Base-by-base conservation (phyloP, 2,329 filamentous ascomycete genomes). In the Ophiocordyceps camponoti-floridani region DNA sequence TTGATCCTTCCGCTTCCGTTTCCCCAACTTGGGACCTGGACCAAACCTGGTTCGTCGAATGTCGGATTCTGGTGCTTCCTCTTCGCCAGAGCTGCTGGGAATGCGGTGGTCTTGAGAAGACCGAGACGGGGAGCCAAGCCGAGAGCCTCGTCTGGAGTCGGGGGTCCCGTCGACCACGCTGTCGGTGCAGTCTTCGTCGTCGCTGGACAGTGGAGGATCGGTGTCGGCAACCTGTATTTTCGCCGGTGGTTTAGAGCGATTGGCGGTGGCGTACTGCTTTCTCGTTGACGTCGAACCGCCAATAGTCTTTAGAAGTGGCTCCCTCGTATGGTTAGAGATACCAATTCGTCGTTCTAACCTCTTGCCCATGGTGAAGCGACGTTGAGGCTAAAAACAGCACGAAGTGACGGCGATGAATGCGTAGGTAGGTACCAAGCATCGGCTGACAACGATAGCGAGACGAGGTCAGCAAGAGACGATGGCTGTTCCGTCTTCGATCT, bases 41-140 rank as follows among this genome's bases (percentile, higher is more conserved):
- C 35, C 16, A 18, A 38, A 38, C 9, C 35, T 46, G n/a, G 60
- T 63, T 9, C 48, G 50, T 35, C 49, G 55, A 26, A 68, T 66
- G 44, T 56, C 48, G 14, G 52, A 59, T 4, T 51, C 49, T n/a
- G 47, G 46, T 30, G 46, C 49, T 26, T 45, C 46, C 19, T 59
- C 53, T 30, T 58, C 53, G 19, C 52, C 54, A 2, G 57, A 53
- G 46, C 38, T 44, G 28, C 42, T 9, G 33, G 40, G 13, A 28
- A 42, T 14, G 30, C 50, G 52, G 45, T 51, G 48, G 26, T 48
- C 37, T 43, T 19, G 26, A 12, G 28, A 30, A 30, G 9, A 12
- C 28, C 28, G 28, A 42, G 35, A 19, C 35, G n/a, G 6, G n/a
- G 35, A 19, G n/a, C 35, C n/a, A 10, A n/a, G 35, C 49, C 45